These are phyloP conservation scores for Elaeis oleifera DNA, from an alignment of 202 grass and related monocot genomes.

Conservation along the genomic window DNA sequence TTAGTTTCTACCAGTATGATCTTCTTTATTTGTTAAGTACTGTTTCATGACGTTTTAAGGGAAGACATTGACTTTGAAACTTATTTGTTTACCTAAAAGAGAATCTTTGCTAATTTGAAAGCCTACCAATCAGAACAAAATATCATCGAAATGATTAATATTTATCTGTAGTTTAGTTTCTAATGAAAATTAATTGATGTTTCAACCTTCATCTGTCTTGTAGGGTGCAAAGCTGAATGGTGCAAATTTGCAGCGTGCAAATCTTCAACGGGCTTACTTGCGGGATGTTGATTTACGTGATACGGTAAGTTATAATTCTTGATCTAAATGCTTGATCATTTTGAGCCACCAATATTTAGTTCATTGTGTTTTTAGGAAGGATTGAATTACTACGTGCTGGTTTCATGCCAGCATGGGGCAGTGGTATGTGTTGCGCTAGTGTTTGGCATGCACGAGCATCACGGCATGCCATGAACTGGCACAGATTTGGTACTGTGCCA, in stretches of 20 bases:
- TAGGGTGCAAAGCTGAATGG: slow-evolving; percentile 70
- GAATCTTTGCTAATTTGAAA: too few relatives aligned
- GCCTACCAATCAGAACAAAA: too few relatives aligned
- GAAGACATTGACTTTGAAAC: slow-evolving; percentile 4
- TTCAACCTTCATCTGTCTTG: slow-evolving; percentile 26
- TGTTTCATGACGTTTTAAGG: too few relatives aligned
- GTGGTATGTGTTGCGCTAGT: too few relatives aligned
- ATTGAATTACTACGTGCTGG: not conserved
- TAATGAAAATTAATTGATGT: not conserved
- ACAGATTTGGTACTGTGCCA: too few relatives aligned
- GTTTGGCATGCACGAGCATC: too few relatives aligned
- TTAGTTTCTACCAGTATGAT: too few relatives aligned
- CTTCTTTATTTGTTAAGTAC: too few relatives aligned
- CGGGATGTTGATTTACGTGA: slow-evolving; percentile 90
- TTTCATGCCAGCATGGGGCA: too few relatives aligned
- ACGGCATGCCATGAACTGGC: too few relatives aligned
- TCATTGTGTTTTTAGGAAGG: not conserved
- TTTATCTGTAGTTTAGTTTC: too few relatives aligned
- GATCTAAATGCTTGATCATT: slow-evolving; percentile 1
- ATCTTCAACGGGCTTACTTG: slow-evolving; percentile 92
- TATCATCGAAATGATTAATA: too few relatives aligned
- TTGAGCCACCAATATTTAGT: not conserved
- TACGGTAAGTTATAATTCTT: slow-evolving; percentile 46
- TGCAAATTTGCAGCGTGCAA: slow-evolving; percentile 76
- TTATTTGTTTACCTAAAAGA: not conserved